These are phyloP conservation scores for Eugenia klotzschiana DNA, from an alignment of 441 rosid species.

Conservation along the genomic window DNA sequence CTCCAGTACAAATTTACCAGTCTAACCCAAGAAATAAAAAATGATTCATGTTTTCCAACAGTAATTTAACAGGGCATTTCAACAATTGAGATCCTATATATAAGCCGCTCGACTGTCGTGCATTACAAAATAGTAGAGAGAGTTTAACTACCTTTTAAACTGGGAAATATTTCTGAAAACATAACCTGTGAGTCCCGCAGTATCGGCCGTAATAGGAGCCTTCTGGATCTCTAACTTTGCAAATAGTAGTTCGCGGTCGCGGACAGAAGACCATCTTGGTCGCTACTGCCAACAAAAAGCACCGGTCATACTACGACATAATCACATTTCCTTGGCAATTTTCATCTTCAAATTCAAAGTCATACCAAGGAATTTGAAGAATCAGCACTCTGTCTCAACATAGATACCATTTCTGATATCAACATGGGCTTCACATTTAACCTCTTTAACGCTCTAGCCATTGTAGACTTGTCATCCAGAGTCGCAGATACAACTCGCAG, in stretches of 20 bases:
- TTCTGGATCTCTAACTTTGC: slow-evolving; percentile 42
- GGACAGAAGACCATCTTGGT: slow-evolving; percentile 34
- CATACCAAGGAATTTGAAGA: slow-evolving; percentile 42
- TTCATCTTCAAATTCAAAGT: not conserved
- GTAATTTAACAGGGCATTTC: not conserved
- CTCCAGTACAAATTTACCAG: not conserved
- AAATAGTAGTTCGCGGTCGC: slow-evolving; percentile 47
- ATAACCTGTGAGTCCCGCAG: slow-evolving; percentile 28
- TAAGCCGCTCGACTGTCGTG: not conserved
- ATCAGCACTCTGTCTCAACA: slow-evolving; percentile 29
- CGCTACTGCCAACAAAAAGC: slow-evolving; percentile 28
- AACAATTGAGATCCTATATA: not conserved
- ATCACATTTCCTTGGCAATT: not conserved
- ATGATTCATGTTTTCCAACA: not conserved
- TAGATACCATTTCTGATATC: slow-evolving; percentile 46
- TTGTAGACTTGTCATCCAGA: slow-evolving; percentile 1
- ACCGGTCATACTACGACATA: not conserved
- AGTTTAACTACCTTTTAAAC: slow-evolving; percentile 35
- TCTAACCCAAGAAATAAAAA: not conserved
- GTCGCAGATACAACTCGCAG: not conserved
- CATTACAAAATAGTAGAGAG: not conserved
- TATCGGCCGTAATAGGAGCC: slow-evolving; percentile 22
- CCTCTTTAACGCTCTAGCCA: slow-evolving; percentile 7
- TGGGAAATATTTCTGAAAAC: slow-evolving; percentile 54
- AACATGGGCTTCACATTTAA: slow-evolving; percentile 13